Base-by-base conservation (phyloP, 768 basidiomycete genomes). In the Psilocybe cyanescens region DNA sequence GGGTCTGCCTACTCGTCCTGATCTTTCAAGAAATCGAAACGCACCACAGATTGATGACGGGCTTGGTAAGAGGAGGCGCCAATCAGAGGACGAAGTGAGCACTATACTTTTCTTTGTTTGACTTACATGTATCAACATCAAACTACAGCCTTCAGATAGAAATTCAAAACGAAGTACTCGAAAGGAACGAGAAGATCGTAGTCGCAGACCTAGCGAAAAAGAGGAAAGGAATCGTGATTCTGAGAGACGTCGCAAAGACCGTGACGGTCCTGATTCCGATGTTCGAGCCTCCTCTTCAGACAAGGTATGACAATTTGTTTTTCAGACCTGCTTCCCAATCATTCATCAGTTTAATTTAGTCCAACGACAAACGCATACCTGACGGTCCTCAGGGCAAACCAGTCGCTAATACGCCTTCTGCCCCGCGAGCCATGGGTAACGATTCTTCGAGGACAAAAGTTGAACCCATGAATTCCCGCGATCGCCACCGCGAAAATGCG, bases 161-260 rank as follows among this genome's bases (percentile, higher is more conserved):
- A 81, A 82, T 35, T 83, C 87, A n/a, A 94, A 94, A 72, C 88
- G 92, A n/a, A 84, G 85, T 60, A 89, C 91, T 59, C 86, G 92
- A 52, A 91, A 90, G 70, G 91, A 92, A 2, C 86, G 91, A 52
- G 92, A 93, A 58, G 91, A 93, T 41, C 82, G 91, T 37, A 77
- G 76, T 63, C 86, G 91, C 29, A 85, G 91, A 55, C 78, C 79
- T 12, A 76, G 79, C 11, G 91, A 92, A 47, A 91, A 91, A 71
- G 90, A 92, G 49, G 90, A 91, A 31, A 82, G 89, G 50, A 78
- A 74, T 30, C 84, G 89, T 57, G 91, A 93, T 24, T 83, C 87
- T 2, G 83, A 83, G 49, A 83, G 91, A 63, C 81, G 91, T 58
- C 83, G 89, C 46, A 87, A 83, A 62, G 90, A 91, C 57, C 83